Evolutionary conservation across 768 basidiomycete species (phyloP).

Genomic region (Gymnopilus dilepis): DNA sequence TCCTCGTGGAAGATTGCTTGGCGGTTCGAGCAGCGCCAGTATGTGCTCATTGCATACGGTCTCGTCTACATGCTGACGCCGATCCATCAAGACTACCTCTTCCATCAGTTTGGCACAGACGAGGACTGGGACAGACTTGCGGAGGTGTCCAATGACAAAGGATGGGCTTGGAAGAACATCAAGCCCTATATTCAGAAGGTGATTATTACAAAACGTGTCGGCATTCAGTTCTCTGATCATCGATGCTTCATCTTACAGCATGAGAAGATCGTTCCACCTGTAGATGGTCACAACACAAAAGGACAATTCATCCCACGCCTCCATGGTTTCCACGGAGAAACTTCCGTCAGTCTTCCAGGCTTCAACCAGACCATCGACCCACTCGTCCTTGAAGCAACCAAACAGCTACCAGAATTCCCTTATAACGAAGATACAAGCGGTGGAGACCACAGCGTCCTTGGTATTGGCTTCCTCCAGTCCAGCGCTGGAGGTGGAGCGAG

Average conservation of each 20-base stretch:
- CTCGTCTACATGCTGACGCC: neutral
- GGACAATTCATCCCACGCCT: slow-evolving; percentile 42
- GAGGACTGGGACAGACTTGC: slow-evolving; percentile 38
- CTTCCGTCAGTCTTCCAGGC: slow-evolving; percentile 38
- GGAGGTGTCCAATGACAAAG: slow-evolving; percentile 33
- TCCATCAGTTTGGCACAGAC: slow-evolving; percentile 35
- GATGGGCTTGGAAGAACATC: slow-evolving; percentile 41
- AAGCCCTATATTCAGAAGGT: no score
- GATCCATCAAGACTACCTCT: slow-evolving; percentile 34
- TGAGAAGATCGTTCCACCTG: slow-evolving; percentile 42
- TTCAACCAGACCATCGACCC: slow-evolving; percentile 36
- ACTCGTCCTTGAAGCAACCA: slow-evolving; percentile 40
- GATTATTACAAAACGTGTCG: slow-evolving; percentile 25
- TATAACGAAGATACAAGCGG: slow-evolving; percentile 41
- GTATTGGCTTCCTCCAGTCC: slow-evolving; percentile 41
- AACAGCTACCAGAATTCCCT: slow-evolving; percentile 36
- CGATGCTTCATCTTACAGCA: slow-evolving; percentile 28
- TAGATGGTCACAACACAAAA: slow-evolving; percentile 43
- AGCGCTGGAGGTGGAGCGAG: slow-evolving; percentile 37
- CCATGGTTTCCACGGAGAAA: slow-evolving; percentile 40
- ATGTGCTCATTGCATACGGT: neutral
- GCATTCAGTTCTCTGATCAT: no score
- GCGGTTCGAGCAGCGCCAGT: slow-evolving; percentile 15
- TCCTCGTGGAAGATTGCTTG: slow-evolving; percentile 11
- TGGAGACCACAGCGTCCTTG: slow-evolving; percentile 33